Conservation (phyloP, 192 early-diverging fungal genomes). For the Globomyces pollinis-pini region DNA sequence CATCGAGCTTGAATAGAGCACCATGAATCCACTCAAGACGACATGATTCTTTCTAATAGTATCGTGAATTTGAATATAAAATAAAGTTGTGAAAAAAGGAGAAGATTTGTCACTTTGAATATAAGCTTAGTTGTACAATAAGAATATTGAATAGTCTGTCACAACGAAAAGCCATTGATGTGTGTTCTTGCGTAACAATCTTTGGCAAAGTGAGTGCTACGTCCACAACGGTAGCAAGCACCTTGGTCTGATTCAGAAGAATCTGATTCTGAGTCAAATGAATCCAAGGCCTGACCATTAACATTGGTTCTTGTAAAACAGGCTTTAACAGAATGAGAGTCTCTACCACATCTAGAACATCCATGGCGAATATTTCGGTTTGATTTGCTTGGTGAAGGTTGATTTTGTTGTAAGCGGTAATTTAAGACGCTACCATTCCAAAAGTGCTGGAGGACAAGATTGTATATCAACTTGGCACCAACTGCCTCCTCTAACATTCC, state of each 20-base stretch:
- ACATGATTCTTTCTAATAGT: too few species aligned
- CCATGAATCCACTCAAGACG: too few species aligned
- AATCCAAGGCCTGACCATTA: background rate
- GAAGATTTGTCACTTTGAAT: too few species aligned
- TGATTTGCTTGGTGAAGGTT: background rate
- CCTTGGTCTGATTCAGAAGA: background rate
- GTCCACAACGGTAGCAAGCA: background rate
- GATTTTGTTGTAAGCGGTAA: constrained; percentile 1
- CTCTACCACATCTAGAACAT: constrained; percentile 2
- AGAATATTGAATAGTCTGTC: too few species aligned
- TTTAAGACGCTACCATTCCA: background rate
- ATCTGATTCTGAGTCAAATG: background rate
- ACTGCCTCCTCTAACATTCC: constrained; percentile 5
- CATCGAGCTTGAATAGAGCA: too few species aligned
- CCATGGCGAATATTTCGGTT: background rate
- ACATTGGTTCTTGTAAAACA: constrained; percentile 1
- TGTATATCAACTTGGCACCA: constrained; percentile 2
- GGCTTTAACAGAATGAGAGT: background rate
- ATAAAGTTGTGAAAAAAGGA: too few species aligned
- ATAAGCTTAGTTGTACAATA: too few species aligned
- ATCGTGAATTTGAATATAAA: too few species aligned
- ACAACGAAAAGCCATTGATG: too few species aligned
- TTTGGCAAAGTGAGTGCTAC: background rate
- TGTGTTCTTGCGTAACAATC: background rate
- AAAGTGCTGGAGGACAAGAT: background rate